Evolutionary conservation across 257 asterid genomes (phyloP), one percentile per base, ranked within the genome.

Genomic region (Fraxinus quadrangulata): DNA sequence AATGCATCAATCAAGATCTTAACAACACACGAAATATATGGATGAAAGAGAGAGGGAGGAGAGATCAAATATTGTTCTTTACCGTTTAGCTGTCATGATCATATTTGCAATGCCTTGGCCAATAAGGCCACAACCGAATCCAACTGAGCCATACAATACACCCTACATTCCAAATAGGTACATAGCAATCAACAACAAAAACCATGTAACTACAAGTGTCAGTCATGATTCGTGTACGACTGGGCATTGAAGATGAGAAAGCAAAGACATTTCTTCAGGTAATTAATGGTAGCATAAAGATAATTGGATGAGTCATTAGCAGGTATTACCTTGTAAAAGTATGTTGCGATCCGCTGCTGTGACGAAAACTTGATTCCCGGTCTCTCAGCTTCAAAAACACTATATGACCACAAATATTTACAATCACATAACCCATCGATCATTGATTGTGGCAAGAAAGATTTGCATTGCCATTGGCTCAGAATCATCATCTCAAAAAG

Each of bases 11-110:
- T 73, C 70, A n/a, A 12, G 75, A 70, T 42, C 66, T 56, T 56
- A 31, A 33, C 30, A 77, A 36, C 80, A 47, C 36, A 13, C 28
- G 33, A 10, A 70, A 56, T 24, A 36, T 5, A 23, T 28, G 71
- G 70, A 80, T 45, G 59, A 72, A 54, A 71, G 39, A 54, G 70
- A 34, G 45, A 78, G 78, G 17, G n/a, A 74, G 67, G 31, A 77
- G 21, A 70, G 49, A 70, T 70, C 67, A 67, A 61, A 70, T 30
- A 70, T 49, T 36, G 36, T 42, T 66, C 69, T 63, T 73, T 78
- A 92, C 99, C 99, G 84, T 82, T 95, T 95, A 45, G 97, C 97
- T 59, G 88, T 93, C 99, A 93, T 95, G 81, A 93, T 93, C 92
- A 82, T 37, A 83, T 95, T 93, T 76, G 98, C 98, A 31, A 95